Evolutionary conservation across 2,329 filamentous ascomycete species (phyloP).

Genomic region (Pleurostoma richardsiae): DNA sequence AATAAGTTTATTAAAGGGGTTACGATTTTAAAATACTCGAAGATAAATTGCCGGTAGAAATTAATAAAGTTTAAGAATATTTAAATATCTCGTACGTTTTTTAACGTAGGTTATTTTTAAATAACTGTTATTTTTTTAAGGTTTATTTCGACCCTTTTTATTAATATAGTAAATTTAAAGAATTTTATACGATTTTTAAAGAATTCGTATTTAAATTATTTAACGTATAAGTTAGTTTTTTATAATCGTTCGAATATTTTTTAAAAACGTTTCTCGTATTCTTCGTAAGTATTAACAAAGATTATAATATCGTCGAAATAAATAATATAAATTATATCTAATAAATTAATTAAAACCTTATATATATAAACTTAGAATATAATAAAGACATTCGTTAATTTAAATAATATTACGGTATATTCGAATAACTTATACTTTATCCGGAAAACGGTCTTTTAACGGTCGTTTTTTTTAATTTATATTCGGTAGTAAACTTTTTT

Average conservation of each 20-base stretch:
- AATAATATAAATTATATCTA: conserved; percentile 2
- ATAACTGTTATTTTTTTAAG: neutral
- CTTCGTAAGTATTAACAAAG: conserved; percentile 1
- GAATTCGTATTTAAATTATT: neutral
- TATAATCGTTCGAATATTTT: neutral
- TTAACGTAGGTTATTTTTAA: neutral
- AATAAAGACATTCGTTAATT: conserved; percentile 9
- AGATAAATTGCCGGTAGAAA: neutral
- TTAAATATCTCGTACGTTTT: neutral
- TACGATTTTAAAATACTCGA: neutral
- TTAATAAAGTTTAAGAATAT: neutral
- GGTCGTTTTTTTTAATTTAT: neutral
- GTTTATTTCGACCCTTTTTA: neutral
- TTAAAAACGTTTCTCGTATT: neutral
- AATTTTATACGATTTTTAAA: neutral
- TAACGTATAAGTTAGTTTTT: neutral
- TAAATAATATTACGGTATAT: conserved; percentile 20
- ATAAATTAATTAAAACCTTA: conserved; percentile 1
- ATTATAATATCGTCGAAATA: conserved; percentile 7
- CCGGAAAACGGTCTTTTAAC: neutral
- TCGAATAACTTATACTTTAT: conserved; percentile 6
- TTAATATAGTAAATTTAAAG: neutral
- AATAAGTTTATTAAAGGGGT: neutral
- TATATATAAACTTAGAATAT: conserved; percentile 11
- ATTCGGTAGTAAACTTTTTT: neutral